Evolutionary conservation across 176 grass and related monocot species (phyloP), one percentile per base, ranked within the genome.

Genomic region (Tillandsia leiboldiana): DNA sequence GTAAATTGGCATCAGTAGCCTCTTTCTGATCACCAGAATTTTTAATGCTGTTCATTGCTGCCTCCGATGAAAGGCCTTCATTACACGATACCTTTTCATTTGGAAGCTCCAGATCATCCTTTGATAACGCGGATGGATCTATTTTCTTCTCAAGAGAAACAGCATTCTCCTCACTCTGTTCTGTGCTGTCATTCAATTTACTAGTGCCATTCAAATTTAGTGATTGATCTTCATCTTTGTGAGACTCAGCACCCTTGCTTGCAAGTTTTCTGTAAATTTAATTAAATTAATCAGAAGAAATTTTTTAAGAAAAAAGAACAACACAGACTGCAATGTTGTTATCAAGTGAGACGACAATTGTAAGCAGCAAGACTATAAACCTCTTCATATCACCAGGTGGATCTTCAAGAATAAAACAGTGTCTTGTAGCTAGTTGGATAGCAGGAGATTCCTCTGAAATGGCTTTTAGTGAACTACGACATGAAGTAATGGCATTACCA

Each of bases 361-460:
- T 8, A 53, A 49, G 65, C 27, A 71, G 63, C 26, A 58, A 67
- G 33, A 58, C 22, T 24, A 71, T 57, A 72, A 75, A 92, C 89
- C 89, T 92, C 66, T 88, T 87, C 50, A 77, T 42, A 83, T 90
- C 87, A 88, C 22, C 82, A 17, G 90, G 90, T 73, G 95, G 90
- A 77, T 88, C 90, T 68, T 99, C 84, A 56, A 99, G 80, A 79
- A 94, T 78, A 86, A 88, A 93, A 78, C 95, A 99, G 71, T 99
- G 90, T 54, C 90, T 82, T 27, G 77, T 99, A 72, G 95, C 95
- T 75, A 99, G 88, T 57, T 99, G 95, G 63, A 99, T 81, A 1
- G 75, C 75, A 62, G 95, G 90, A 82, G 80, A 87, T 48, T 79
- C 76, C 78, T 99, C 95, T 73, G 82, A 90, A 59, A 93, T 82